Evolutionary conservation across 83 land plant genomes (phyloP).

Genomic region (Picea mariana): DNA sequence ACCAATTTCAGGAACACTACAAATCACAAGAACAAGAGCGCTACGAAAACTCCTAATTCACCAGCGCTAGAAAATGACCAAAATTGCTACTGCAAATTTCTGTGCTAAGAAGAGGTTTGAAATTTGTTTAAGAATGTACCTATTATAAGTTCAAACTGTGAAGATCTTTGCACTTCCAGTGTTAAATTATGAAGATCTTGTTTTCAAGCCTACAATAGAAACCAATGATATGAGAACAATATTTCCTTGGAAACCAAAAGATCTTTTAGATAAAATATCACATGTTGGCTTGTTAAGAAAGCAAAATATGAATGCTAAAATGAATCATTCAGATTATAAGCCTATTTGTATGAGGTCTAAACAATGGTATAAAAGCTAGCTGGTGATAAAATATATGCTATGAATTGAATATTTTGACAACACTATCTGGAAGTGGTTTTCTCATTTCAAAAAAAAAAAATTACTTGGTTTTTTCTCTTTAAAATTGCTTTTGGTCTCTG

Average conservation of each 20-base stretch:
- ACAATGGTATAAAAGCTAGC: neutral
- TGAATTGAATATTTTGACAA: neutral
- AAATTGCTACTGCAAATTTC: too few species aligned
- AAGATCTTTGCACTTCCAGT: neutral
- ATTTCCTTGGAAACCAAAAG: neutral
- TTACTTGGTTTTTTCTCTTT: neutral
- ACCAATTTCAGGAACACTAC: too few species aligned
- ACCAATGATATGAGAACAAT: neutral
- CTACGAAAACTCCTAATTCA: too few species aligned
- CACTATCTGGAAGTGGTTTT: neutral
- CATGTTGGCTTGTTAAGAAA: neutral
- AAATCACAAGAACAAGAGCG: too few species aligned
- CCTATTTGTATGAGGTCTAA: too few species aligned
- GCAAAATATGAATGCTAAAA: neutral
- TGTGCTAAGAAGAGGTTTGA: too few species aligned
- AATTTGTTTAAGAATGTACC: too few species aligned
- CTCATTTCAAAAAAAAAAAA: neutral
- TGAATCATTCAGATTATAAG: neutral
- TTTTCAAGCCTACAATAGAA: neutral
- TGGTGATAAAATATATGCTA: neutral
- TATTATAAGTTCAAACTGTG: too few species aligned
- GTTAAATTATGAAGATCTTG: neutral
- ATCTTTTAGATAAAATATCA: neutral
- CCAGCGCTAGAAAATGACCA: too few species aligned
- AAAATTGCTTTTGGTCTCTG: neutral